These are phyloP conservation scores for Akanthomyces uredinophilus DNA, from an alignment of 2,329 filamentous ascomycete genomes.

Conservation along the genomic window DNA sequence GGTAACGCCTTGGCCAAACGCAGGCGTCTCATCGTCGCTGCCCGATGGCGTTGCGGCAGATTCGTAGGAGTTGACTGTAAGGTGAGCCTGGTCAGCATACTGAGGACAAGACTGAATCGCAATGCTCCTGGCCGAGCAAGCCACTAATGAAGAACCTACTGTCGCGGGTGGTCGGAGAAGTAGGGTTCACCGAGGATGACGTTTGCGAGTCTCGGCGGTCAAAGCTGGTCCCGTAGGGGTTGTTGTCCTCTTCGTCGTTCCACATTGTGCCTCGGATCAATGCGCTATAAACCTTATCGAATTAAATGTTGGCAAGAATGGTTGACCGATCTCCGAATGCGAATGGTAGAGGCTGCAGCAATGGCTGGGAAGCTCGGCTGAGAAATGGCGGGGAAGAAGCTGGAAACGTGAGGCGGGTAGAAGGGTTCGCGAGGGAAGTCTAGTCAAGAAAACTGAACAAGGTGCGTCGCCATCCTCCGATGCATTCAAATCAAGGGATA, in stretches of 20 bases:
- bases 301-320: slow-evolving; percentile 2
- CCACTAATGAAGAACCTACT: slow-evolving; percentile 43
- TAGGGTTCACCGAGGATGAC: slow-evolving; percentile 60
- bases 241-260: slow-evolving; percentile 94
- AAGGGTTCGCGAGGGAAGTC: background rate
- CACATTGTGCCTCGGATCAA: slow-evolving; percentile 58
- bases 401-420: background rate
- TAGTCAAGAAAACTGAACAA: background rate
- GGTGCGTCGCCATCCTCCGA: slow-evolving; percentile 11
- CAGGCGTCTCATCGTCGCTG: slow-evolving; percentile 59
- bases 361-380: slow-evolving; percentile 6
- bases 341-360: background rate
- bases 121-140: background rate
- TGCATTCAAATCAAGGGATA: background rate
- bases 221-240: slow-evolving; percentile 89
- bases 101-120: too few species aligned
- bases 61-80: slow-evolving; percentile 45
- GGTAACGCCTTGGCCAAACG: slow-evolving; percentile 23
- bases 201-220: slow-evolving; percentile 77
- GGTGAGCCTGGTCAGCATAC: background rate
- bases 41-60: slow-evolving; percentile 65
- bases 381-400: slow-evolving; percentile 14
- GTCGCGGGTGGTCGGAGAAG: slow-evolving; percentile 53
- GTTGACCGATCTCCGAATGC: background rate
- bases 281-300: slow-evolving; percentile 17